Conservation (phyloP, 345 rosid genomes). For the Eucalyptus microcorys region DNA sequence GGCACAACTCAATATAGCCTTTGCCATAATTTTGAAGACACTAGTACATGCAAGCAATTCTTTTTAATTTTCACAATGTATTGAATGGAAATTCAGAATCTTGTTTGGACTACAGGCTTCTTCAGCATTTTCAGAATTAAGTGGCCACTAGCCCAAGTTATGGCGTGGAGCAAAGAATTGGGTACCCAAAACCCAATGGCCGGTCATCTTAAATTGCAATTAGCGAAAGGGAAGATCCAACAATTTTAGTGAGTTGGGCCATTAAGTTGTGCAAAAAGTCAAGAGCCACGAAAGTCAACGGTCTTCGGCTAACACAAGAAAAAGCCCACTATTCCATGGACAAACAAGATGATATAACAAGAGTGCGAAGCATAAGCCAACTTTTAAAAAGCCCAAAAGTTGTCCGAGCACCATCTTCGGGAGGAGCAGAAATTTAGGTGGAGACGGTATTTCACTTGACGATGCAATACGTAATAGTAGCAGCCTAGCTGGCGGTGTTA, state of each 20-base stretch:
- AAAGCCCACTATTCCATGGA: not conserved
- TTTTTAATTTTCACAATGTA: not conserved
- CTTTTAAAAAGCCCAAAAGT: not conserved
- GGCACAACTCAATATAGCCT: not conserved
- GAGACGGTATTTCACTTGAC: not conserved
- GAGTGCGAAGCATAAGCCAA: not conserved
- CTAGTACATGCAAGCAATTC: not conserved
- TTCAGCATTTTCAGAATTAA: not conserved
- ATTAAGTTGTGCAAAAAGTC: not conserved
- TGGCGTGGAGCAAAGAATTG: not conserved
- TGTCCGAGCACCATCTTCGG: not conserved
- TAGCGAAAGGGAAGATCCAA: not conserved
- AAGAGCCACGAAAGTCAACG: not conserved
- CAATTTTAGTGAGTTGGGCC: not conserved
- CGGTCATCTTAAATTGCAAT: not conserved
- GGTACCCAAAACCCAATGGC: not conserved
- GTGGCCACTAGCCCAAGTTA: not conserved
- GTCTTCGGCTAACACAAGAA: not conserved
- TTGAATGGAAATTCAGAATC: not conserved
- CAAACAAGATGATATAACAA: not conserved
- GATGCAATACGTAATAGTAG: not conserved
- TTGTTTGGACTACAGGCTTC: not conserved
- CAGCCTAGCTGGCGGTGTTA: not conserved
- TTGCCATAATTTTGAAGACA: no score
- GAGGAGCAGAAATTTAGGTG: not conserved